Conservation (phyloP, 2,329 filamentous ascomycete genomes). For the Arthrobotrys sphaeroides region DNA sequence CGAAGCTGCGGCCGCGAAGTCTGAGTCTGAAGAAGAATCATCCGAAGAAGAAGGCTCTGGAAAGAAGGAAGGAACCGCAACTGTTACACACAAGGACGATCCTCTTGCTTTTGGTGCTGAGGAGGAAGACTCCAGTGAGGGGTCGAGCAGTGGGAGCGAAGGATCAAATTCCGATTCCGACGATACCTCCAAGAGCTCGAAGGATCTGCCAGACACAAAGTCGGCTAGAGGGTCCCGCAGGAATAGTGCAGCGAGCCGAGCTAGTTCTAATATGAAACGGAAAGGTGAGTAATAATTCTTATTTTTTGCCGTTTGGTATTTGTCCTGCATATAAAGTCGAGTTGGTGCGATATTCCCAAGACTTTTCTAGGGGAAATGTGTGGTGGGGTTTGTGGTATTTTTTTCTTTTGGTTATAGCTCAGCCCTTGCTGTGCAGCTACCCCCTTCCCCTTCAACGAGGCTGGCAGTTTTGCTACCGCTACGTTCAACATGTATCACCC, state of each 20-base stretch:
- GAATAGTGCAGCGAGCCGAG: slow-evolving; percentile 34
- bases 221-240: slow-evolving; percentile 34
- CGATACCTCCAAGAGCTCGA: slow-evolving; percentile 35
- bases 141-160: slow-evolving; percentile 37
- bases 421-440: neutral
- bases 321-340: neutral
- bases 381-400: slow-evolving; percentile 9
- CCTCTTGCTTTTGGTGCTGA: slow-evolving; percentile 43
- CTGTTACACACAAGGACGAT: slow-evolving; percentile 25
- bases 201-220: slow-evolving; percentile 20
- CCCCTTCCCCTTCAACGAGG: neutral
- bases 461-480: slow-evolving; percentile 4
- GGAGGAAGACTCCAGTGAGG: slow-evolving; percentile 27
- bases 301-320: slow-evolving; percentile 3
- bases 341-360: slow-evolving; percentile 11
- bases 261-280: slow-evolving; percentile 49
- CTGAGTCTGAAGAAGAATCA: slow-evolving; percentile 46
- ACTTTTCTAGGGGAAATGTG: neutral
- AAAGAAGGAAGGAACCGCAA: slow-evolving; percentile 2
- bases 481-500: neutral
- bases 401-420: slow-evolving; percentile 10
- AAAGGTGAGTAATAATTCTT: slow-evolving; percentile 31
- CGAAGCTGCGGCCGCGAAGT: slow-evolving; percentile 14
- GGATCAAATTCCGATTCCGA: slow-evolving; percentile 38
- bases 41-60: slow-evolving; percentile 15